Evolutionary conservation across 495 filamentous ascomycete species (phyloP).

Genomic region (Annulohypoxylon maeteangense): DNA sequence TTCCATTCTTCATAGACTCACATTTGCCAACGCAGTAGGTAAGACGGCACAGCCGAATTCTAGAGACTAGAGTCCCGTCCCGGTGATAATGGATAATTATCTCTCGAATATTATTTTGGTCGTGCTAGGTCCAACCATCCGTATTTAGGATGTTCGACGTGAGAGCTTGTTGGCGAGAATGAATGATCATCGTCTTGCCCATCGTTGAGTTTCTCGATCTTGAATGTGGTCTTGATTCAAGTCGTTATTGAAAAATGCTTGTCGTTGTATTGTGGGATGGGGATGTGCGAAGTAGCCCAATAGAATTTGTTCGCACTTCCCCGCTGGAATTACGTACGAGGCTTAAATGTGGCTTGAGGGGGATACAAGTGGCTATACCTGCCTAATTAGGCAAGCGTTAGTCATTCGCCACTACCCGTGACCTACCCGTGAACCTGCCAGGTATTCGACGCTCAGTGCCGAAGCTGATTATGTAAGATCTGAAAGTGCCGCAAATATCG

Average conservation of each 20-base stretch:
- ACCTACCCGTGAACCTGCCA: too few species aligned
- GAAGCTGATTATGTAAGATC: background rate
- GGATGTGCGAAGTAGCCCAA: background rate
- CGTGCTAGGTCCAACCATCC: too few species aligned
- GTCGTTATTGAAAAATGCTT: background rate
- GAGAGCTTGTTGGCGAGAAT: too few species aligned
- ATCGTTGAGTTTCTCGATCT: too few species aligned
- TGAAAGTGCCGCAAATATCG: background rate
- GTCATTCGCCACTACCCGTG: background rate
- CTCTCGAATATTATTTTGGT: too few species aligned
- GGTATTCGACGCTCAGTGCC: too few species aligned
- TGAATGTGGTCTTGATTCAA: too few species aligned
- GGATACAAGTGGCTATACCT: too few species aligned
- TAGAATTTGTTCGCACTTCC: background rate
- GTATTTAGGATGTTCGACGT: too few species aligned
- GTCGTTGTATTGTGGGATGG: background rate
- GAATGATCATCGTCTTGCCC: too few species aligned
- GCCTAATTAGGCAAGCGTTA: background rate
- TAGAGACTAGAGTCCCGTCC: too few species aligned
- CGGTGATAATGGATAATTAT: too few species aligned
- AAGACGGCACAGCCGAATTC: background rate
- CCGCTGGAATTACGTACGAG: background rate
- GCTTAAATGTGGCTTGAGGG: background rate
- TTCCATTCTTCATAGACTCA: background rate
- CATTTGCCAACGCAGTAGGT: background rate